Percentiles rank a stretch among this genome's conserved stretches.
phyloP scores from a whole-genome alignment of 2,329 filamentous ascomycete genomes.

The Fusarium napiforme region DNA sequence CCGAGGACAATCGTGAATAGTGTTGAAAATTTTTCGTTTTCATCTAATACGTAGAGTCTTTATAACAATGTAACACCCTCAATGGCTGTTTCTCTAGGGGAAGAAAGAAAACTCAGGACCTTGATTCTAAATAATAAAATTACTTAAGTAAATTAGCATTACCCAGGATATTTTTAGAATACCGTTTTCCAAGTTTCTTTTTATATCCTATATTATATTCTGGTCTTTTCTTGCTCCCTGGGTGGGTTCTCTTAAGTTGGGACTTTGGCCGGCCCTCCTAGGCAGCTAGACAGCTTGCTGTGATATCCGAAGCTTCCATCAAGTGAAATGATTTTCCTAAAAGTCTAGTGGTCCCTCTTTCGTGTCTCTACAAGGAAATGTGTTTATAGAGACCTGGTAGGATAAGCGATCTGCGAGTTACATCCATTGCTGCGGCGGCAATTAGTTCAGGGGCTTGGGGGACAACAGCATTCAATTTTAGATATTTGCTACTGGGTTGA shows the following conservation, averaged over 20 bases:
- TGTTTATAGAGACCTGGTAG: fast-evolving
- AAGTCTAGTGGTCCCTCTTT: fast-evolving
- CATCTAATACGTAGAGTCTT: neutral
- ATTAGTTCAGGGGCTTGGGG: too few relatives aligned
- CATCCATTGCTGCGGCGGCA: fast-evolving
- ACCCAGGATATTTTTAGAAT: fast-evolving
- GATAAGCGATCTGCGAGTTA: too few relatives aligned
- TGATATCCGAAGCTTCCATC: fast-evolving
- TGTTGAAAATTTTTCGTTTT: neutral
- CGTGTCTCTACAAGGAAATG: fast-evolving
- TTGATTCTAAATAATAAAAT: neutral
- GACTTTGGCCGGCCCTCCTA: neutral
- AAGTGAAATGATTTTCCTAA: fast-evolving
- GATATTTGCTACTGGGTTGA: neutral
- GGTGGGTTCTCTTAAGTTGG: neutral
- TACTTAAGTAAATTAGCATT: neutral
- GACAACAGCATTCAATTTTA: neutral
- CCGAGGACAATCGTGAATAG: fast-evolving
- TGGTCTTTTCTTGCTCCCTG: neutral
- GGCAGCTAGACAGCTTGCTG: too few relatives aligned
- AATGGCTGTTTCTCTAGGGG: too few relatives aligned
- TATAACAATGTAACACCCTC: fast-evolving
- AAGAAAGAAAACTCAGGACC: neutral
- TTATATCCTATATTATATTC: fast-evolving
- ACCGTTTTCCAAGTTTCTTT: fast-evolving